A percentile compares a stretch with the other conserved stretches of the same genome.
Evolutionary conservation across 345 rosid genomes (phyloP).

Genomic region (Eucalyptus dawsonii): DNA sequence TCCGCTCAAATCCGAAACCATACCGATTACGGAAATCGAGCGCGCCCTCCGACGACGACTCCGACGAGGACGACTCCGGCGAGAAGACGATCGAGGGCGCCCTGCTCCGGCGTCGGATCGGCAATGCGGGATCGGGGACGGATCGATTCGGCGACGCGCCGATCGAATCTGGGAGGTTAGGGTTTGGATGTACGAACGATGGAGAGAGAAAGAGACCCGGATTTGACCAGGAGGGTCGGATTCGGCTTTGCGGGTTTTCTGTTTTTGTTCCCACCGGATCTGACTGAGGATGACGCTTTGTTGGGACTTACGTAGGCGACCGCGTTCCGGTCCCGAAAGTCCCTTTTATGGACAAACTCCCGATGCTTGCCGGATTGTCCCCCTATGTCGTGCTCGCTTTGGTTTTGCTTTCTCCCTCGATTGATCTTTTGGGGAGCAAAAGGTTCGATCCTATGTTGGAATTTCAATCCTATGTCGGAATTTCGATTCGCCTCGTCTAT

Average conservation of each 20-base stretch:
- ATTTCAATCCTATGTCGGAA: background rate
- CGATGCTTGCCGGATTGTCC: background rate
- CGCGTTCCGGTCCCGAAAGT: background rate
- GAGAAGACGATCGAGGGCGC: background rate
- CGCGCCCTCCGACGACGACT: background rate
- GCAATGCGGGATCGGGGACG: background rate
- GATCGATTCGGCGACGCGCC: background rate
- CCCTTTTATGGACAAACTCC: background rate
- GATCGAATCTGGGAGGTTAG: background rate
- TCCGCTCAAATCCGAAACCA: background rate
- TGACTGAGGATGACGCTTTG: background rate
- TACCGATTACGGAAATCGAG: background rate
- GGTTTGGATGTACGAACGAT: background rate
- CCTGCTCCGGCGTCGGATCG: background rate
- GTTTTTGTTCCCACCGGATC: background rate
- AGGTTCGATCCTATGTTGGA: background rate
- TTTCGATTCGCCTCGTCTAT: background rate
- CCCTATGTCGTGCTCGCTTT: background rate
- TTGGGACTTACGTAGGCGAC: background rate
- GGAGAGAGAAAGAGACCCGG: background rate
- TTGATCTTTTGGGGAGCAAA: background rate
- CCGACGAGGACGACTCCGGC: background rate
- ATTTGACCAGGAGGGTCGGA: background rate
- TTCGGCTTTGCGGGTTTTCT: background rate
- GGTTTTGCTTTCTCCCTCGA: background rate